These are phyloP conservation scores for Wickerhamiella sorbophila DNA, from an alignment of 805 yeast genomes.

Conservation along the genomic window DNA sequence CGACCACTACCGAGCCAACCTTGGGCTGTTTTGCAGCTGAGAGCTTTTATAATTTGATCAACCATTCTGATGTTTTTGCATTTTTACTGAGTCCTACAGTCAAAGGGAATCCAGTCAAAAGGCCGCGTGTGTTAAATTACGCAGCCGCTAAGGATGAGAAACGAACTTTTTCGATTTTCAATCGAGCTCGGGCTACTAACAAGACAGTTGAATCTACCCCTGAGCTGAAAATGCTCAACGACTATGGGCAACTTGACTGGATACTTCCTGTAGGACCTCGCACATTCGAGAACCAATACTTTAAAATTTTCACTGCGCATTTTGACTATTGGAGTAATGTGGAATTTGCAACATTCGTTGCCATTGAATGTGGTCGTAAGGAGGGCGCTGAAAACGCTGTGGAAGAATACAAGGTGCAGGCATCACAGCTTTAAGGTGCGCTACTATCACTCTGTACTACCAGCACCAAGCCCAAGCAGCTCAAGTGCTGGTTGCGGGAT, in stretches of 20 bases:
- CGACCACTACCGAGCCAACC: slow-evolving; percentile 10
- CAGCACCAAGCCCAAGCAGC: too few species aligned
- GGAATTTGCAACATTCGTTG: slow-evolving; percentile 55
- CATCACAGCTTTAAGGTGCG: too few species aligned
- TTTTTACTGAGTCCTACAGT: slow-evolving; percentile 78
- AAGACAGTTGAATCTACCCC: slow-evolving; percentile 20
- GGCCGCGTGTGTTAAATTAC: neutral
- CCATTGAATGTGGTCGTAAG: slow-evolving; percentile 25
- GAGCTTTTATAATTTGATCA: slow-evolving; percentile 68
- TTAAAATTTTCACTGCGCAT: slow-evolving; percentile 78
- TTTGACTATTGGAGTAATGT: slow-evolving; percentile 78
- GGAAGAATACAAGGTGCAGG: neutral
- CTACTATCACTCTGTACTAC: too few species aligned
- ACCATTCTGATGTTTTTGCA: slow-evolving; percentile 85
- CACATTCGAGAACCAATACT: slow-evolving; percentile 55
- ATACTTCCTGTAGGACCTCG: slow-evolving; percentile 41
- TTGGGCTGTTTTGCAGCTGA: slow-evolving; percentile 46
- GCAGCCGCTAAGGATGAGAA: neutral
- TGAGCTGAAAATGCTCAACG: slow-evolving; percentile 41
- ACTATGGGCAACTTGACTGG: slow-evolving; percentile 75
- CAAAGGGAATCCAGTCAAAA: slow-evolving; percentile 21
- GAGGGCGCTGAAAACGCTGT: slow-evolving; percentile 21
- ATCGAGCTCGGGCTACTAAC: slow-evolving; percentile 9
- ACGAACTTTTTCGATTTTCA: neutral
- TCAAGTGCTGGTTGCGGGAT: too few species aligned